phyloP scores from a whole-genome alignment of 176 grass and related monocot species.

The barley (Hordeum vulgare) region MorexV3_pseudomolecules_assembly NC_058522.1:510346125-510346624 shows the following conservation, averaged over 20 bases:
- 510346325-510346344: not conserved
- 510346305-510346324: not conserved
- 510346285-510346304: no score
- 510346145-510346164: not conserved
- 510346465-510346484: not conserved
- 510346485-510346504: not conserved
- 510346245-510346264: no score
- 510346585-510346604: no score
- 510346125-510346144: not conserved
- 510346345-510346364: not conserved
- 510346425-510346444: not conserved
- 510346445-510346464: not conserved
- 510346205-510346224: no score
- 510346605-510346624: no score
- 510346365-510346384: not conserved
- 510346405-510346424: not conserved
- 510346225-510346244: no score
- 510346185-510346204: no score
- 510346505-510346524: not conserved
- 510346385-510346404: not conserved
- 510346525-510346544: not conserved
- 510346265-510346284: no score
- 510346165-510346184: not conserved
- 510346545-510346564: not conserved
- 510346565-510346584: no score